Base-by-base conservation (phyloP, 2,329 filamentous ascomycete species). In the Pestalotiopsis sp. region DNA sequence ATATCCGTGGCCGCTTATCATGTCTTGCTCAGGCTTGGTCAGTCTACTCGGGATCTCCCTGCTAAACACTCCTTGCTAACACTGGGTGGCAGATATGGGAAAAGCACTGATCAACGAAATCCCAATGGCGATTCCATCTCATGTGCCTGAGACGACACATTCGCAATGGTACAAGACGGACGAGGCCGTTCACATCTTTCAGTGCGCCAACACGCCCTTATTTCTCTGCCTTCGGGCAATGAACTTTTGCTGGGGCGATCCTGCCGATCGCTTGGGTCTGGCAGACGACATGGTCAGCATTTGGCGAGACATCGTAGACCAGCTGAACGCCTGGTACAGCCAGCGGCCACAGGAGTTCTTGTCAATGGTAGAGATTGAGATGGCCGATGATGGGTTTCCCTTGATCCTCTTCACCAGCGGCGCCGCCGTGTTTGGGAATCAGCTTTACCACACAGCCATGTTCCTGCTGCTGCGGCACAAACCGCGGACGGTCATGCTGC, bases 401-500 rank as follows among this genome's bases (percentile, higher is more conserved):
- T 69, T 76, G 0, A 65, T 82, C n/a, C 75, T 82, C 20, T 82
- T 81, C 68, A 81, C 79, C 65, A 81, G 75, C 70, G 78, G 75
- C 25, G 79, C 79, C 13, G 76, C 82, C 0, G 74, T 87, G 20
- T 74, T 87, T 0, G 86, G 84, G 2, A 89, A 88, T 69, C 86
- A 88, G 71, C 77, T 88, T 2, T 88, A 87, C 72, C 87, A 89
- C 71, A 86, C 86, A 0, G 85, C 86, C 2, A 86, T 86, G 79
- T 74, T 88, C 7, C 74, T 88, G 0, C 76, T 89, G 67, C 80
- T 89, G 20, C 84, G 84, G 68, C 81, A 84, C 71, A 84, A 83
- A 69, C 86, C 87, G 20, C 80, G 83, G 4, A 84, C 81, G 2
- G 74, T 82, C 3, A 76, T 75, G 7, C 73, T 77, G 1, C 72